Evolutionary conservation across 1,284 basidiomycete species (phyloP).

Genomic region (Ganoderma boninense): DNA sequence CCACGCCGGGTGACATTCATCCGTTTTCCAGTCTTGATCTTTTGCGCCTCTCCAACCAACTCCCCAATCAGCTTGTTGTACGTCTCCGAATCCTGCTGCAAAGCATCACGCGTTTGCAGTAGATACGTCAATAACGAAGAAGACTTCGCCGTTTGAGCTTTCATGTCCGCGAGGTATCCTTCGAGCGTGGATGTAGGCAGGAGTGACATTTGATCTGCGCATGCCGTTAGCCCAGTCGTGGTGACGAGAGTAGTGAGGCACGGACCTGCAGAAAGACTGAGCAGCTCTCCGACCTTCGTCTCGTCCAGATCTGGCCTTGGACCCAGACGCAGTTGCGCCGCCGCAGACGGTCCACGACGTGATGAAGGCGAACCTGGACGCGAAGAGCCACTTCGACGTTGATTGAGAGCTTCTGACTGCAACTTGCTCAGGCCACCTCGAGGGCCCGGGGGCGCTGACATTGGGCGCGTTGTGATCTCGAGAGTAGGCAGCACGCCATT

Average conservation of each 20-base stretch:
- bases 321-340: constrained; percentile 69
- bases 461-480: constrained; percentile 83
- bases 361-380: constrained; percentile 68
- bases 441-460: constrained; percentile 77
- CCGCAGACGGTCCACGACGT: constrained; percentile 38
- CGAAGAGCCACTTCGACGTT: constrained; percentile 47
- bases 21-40: constrained; percentile 70
- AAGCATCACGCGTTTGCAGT: constrained; percentile 82
- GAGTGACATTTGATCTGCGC: constrained; percentile 74
- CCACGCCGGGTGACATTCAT: constrained; percentile 54
- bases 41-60: constrained; percentile 84
- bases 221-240: neutral
- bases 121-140: constrained; percentile 82
- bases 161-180: constrained; percentile 70
- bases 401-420: constrained; percentile 47
- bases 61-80: constrained; percentile 86
- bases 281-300: constrained; percentile 67
- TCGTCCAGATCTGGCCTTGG: constrained; percentile 78
- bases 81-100: constrained; percentile 88
- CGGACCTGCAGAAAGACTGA: constrained; percentile 76
- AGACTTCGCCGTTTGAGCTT: constrained; percentile 73
- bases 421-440: constrained; percentile 49
- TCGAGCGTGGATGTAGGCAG: constrained; percentile 74
- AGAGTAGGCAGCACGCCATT: constrained; percentile 80
- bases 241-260: constrained; percentile 9